phyloP scores from a whole-genome alignment of 1,139 yeast genomes.

The Scheffersomyces illinoinensis region DNA sequence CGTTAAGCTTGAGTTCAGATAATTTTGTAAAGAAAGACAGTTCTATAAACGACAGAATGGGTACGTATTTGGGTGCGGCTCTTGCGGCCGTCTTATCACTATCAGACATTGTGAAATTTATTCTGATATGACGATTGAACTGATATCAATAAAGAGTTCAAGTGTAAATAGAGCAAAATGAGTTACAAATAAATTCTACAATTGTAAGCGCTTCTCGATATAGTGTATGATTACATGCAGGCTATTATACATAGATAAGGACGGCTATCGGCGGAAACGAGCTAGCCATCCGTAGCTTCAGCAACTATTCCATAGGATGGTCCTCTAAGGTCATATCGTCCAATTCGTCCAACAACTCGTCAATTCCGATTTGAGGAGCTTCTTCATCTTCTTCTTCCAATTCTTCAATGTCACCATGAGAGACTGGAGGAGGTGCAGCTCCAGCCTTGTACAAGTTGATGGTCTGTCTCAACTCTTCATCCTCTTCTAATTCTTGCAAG shows the following conservation, averaged over 20 bases:
- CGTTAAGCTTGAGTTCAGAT: constrained; percentile 64
- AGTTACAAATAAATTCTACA: background rate
- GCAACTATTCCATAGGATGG: constrained; percentile 23
- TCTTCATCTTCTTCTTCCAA: constrained; percentile 64
- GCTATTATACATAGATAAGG: background rate
- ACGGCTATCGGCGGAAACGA: background rate
- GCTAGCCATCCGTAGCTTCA: too few species aligned
- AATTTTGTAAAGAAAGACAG: constrained; percentile 81
- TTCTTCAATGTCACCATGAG: constrained; percentile 41
- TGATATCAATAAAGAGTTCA: background rate
- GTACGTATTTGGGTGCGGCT: constrained; percentile 41
- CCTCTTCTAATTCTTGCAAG: constrained; percentile 97
- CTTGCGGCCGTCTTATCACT: background rate
- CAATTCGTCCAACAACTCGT: constrained; percentile 85
- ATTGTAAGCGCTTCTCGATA: background rate
- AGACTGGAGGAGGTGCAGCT: constrained; percentile 20
- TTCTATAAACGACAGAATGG: constrained; percentile 74
- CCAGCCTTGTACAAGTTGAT: constrained; percentile 81
- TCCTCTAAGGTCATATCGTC: constrained; percentile 87
- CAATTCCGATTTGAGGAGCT: constrained; percentile 75
- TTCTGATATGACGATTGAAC: background rate
- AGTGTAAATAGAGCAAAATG: background rate
- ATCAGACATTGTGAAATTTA: background rate
- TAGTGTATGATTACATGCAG: background rate
- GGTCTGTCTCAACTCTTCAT: constrained; percentile 88